A percentile compares a stretch with the other conserved stretches of the same genome.
phyloP scores from a whole-genome alignment of 1,284 basidiomycete species.

The Malassezia cuniculi region DNA sequence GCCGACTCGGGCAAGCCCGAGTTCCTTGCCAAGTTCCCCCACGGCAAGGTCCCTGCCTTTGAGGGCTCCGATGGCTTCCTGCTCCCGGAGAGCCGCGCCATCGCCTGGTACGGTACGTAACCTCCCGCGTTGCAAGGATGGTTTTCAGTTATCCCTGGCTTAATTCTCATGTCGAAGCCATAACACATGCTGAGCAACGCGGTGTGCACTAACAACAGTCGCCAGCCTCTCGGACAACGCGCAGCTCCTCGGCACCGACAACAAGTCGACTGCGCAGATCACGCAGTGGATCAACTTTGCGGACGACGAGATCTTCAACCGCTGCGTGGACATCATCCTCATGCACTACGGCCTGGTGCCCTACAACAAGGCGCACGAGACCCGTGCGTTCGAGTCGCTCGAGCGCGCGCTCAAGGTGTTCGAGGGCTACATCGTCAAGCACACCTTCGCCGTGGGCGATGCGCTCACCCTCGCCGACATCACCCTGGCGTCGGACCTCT shows the following conservation, averaged over 20 bases:
- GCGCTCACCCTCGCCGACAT: constrained; percentile 88
- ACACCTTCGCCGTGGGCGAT: constrained; percentile 84
- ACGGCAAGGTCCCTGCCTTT: constrained; percentile 57
- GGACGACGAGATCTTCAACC: constrained; percentile 51
- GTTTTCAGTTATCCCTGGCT: constrained; percentile 44
- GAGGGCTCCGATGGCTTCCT: constrained; percentile 66
- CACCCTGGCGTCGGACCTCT: constrained; percentile 51
- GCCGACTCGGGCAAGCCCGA: constrained; percentile 38
- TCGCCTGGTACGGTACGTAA: constrained; percentile 76
- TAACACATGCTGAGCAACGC: background rate
- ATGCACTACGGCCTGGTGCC: constrained; percentile 22
- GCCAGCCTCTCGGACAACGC: constrained; percentile 59
- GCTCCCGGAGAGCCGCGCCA: constrained; percentile 65
- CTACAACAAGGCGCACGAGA: constrained; percentile 50
- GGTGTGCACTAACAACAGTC: constrained; percentile 51
- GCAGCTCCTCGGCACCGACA: constrained; percentile 55
- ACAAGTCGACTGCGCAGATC: constrained; percentile 50
- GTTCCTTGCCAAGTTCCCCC: constrained; percentile 34
- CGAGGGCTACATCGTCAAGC: constrained; percentile 60
- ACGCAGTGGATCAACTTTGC: constrained; percentile 59
- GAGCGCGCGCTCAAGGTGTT: constrained; percentile 55
- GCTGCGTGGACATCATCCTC: constrained; percentile 26
- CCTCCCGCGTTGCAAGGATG: constrained; percentile 45
- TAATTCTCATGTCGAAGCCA: constrained; percentile 52
- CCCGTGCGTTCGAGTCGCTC: constrained; percentile 49